Conservation (phyloP, 768 basidiomycete species). For the Phlebiopsis gigantea region DNA sequence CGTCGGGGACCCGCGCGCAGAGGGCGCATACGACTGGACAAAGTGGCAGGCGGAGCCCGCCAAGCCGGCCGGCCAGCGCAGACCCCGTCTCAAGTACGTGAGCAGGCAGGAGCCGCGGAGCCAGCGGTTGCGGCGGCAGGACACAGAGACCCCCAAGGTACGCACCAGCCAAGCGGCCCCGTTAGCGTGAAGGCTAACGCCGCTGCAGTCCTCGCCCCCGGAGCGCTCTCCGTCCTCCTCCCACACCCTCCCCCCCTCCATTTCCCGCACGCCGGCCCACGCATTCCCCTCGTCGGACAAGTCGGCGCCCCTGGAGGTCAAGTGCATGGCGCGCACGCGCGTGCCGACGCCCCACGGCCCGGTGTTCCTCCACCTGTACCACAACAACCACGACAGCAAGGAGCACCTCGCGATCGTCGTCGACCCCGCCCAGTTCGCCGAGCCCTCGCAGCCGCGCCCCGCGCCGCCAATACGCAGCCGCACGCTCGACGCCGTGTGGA, state of each 20-base stretch:
- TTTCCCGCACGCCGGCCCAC: background rate
- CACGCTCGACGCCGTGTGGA: constrained; percentile 82
- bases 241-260: constrained; percentile 9
- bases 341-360: constrained; percentile 96
- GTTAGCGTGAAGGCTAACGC: background rate
- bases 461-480: constrained; percentile 66
- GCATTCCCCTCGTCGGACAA: background rate
- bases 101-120: constrained; percentile 75
- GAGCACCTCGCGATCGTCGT: constrained; percentile 96
- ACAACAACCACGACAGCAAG: constrained; percentile 87
- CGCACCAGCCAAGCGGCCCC: constrained; percentile 22
- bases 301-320: constrained; percentile 41
- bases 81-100: constrained; percentile 49
- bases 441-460: constrained; percentile 27
- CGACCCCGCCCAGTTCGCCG: constrained; percentile 79
- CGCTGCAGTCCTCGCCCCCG: background rate
- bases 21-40: constrained; percentile 54
- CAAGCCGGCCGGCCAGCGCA: constrained; percentile 33
- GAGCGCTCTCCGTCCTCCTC: constrained; percentile 1
- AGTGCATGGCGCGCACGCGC: constrained; percentile 88
- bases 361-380: constrained; percentile 90
- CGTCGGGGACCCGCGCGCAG: constrained; percentile 44
- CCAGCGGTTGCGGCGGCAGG: constrained; percentile 40
- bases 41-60: constrained; percentile 45
- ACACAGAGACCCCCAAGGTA: constrained; percentile 44